Base-by-base conservation (phyloP, 2,329 filamentous ascomycete species). In the Colletotrichum sansevieriae region DNA sequence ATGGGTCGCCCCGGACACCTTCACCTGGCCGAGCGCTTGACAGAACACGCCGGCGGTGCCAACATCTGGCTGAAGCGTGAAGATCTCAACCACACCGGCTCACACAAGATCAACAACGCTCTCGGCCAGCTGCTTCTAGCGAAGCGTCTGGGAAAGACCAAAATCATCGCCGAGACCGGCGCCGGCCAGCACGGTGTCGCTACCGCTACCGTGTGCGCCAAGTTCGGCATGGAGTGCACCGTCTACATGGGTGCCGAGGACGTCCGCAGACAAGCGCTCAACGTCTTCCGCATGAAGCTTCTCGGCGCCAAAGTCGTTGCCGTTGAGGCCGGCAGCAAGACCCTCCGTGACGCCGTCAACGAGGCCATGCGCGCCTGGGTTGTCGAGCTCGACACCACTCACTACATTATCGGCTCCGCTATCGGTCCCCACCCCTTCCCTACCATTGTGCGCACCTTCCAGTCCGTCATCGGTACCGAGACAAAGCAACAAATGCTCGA, bases 21-120 rank as follows among this genome's bases (percentile, higher is more conserved):
- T 61, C 96, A 99, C 82, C 83, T 95, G 61, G 96, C 96, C 1
- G 90, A 96, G 74, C 90, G 95, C 61, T 84, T 99, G 72, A 98
- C 95, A 0, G 91, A 97, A 77, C 84, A 95, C 75, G 94, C 93
- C 55, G 94, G 94, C 25, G 96, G 96, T 70, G 95, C 96, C 56
- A 97, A 94, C 77, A 97, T 99, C 83, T 99, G 95, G 91, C 83
- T 99, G 73, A 99, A 99, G 88, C 90, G 96, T 75, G 96, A 99
- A 82, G 96, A 99, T 78, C 85, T 98, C 65, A 98, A 98, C 82
- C 96, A 99, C 79, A 98, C 96, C 9, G 96, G 96, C 73, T 97
- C 93, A 71, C 96, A 99, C 87, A 99, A 99, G 88, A 98, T 99
- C 85, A 99, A 99, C 85, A 99, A 99, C 76, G 96, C 96, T 0